A percentile compares a stretch with the other conserved stretches of the same genome.
These are phyloP conservation scores for Parascedosporium putredinis DNA, from an alignment of 2,329 filamentous ascomycete species.

Conservation along the genomic window DNA sequence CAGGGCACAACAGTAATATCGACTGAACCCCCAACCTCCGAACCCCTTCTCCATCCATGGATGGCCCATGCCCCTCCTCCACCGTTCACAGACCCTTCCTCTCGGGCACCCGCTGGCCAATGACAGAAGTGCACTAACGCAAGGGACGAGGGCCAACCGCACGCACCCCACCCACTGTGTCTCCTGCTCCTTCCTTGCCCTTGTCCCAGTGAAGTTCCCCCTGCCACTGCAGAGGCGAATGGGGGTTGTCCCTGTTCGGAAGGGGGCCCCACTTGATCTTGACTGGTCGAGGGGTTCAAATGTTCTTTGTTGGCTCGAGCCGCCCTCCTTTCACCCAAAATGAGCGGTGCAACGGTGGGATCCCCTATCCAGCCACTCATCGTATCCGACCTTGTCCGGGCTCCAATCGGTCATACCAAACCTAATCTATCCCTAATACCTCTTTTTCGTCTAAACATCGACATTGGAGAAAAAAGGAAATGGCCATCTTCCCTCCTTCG, in stretches of 20 bases:
- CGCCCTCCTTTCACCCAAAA: slow-evolving; percentile 5
- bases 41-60: not conserved
- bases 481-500: not conserved
- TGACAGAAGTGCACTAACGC: slow-evolving; percentile 3
- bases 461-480: not conserved
- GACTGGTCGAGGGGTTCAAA: not conserved
- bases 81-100: not conserved
- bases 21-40: too few relatives aligned
- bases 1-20: too few relatives aligned
- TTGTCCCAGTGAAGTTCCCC: too few relatives aligned
- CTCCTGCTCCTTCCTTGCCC: not conserved
- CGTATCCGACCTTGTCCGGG: slow-evolving; percentile 1
- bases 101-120: not conserved
- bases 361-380: slow-evolving; percentile 9
- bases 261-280: too few relatives aligned
- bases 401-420: not conserved
- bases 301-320: slow-evolving; percentile 1
- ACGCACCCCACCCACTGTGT: not conserved
- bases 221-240: too few relatives aligned
- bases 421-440: slow-evolving; percentile 4
- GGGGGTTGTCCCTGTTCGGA: not conserved
- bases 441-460: not conserved
- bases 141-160: slow-evolving; percentile 4
- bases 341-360: slow-evolving; percentile 4
- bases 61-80: not conserved